Percentiles rank a stretch among this genome's conserved stretches.
Evolutionary conservation across 2,329 filamentous ascomycete genomes (phyloP).

Genomic region (Fusarium decemcellulare): DNA sequence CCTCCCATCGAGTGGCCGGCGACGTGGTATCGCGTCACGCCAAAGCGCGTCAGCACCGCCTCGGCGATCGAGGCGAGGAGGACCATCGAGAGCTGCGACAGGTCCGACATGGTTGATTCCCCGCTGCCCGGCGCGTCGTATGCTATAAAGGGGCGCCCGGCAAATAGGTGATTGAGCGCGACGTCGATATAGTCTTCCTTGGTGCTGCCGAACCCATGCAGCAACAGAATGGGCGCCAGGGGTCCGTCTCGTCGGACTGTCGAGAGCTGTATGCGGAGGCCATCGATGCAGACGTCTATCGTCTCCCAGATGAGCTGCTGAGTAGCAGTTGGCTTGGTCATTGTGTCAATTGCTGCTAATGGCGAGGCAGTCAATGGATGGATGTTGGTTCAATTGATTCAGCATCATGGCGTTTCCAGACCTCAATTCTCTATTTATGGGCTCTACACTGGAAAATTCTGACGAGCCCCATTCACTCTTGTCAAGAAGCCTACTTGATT

Average conservation of each 20-base stretch:
- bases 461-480: no score
- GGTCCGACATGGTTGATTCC: slow-evolving; percentile 3
- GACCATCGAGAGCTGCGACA: neutral
- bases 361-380: neutral
- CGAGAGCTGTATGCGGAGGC: neutral
- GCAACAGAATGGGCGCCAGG: neutral
- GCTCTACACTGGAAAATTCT: neutral
- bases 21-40: neutral
- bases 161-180: neutral
- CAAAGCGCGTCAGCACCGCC: neutral
- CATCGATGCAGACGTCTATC: neutral
- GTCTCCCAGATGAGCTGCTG: neutral
- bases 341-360: neutral
- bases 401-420: neutral
- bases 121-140: neutral
- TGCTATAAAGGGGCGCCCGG: neutral
- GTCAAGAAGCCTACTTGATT: slow-evolving; percentile 8
- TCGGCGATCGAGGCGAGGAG: neutral
- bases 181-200: slow-evolving; percentile 4
- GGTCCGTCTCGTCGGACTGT: neutral
- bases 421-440: neutral
- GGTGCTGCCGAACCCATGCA: slow-evolving; percentile 2
- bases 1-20: slow-evolving; percentile 5
- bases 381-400: neutral
- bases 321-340: neutral